phyloP scores from a whole-genome alignment of 2,329 filamentous ascomycete species.

The Nothomitra cinnamomea region DNA sequence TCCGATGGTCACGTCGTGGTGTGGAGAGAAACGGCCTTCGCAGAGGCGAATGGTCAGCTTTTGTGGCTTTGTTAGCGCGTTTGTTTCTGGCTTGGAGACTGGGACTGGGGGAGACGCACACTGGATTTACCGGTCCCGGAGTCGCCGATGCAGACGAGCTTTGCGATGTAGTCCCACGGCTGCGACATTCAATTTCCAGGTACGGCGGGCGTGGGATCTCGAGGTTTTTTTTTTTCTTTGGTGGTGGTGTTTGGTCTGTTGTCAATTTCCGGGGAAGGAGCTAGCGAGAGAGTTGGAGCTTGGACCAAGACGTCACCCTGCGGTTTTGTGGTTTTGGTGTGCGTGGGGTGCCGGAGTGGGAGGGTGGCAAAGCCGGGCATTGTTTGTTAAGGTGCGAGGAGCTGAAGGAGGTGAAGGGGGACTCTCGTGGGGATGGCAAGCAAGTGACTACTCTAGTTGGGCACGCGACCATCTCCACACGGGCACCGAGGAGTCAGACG shows the following conservation, averaged over 20 bases:
- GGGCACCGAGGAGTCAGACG: too few species aligned
- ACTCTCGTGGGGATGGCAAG: too few species aligned
- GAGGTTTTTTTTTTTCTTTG: not conserved
- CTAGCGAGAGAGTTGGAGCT: too few species aligned
- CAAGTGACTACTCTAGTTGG: too few species aligned
- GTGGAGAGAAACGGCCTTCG: constrained; percentile 84
- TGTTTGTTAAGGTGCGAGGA: too few species aligned
- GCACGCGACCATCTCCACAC: too few species aligned
- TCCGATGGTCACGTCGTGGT: constrained; percentile 94
- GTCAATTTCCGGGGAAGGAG: constrained; percentile 1
- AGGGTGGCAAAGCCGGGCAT: too few species aligned
- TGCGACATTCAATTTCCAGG: constrained; percentile 28
- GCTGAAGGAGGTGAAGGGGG: too few species aligned
- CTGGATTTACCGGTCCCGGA: constrained; percentile 88
- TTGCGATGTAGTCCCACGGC: constrained; percentile 97
- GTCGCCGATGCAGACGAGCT: constrained; percentile 95
- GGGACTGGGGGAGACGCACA: constrained; percentile 23
- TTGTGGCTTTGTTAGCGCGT: not conserved
- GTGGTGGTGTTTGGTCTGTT: not conserved
- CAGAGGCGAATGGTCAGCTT: constrained; percentile 84
- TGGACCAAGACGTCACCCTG: too few species aligned
- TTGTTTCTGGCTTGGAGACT: not conserved
- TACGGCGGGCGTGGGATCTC: too few species aligned
- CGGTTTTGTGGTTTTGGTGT: too few species aligned
- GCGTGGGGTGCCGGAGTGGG: too few species aligned